Evolutionary conservation across 345 rosid species (phyloP), one percentile per base, ranked within the genome.

Genomic region (Cardamine chenopodiifolia): DNA sequence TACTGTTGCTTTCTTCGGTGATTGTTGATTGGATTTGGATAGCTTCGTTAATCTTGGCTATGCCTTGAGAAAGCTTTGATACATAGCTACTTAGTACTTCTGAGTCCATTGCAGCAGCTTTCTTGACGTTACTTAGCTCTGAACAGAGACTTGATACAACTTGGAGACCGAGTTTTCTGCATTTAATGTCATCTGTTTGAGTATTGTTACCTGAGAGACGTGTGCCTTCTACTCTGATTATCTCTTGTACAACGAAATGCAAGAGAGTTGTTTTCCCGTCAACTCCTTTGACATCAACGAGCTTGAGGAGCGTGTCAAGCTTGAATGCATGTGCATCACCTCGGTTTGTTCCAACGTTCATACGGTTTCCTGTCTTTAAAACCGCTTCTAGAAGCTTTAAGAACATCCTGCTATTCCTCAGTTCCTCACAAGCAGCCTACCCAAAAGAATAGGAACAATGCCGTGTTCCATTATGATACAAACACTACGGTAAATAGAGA

Each of bases 281-380:
- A 13, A 90, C 92, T 18, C 97, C 98, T 89, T 92, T 92, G 63
- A 95, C 94, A 70, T 95, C 97, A 35, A 83, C 94, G 4, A 95
- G 97, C 86, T 95, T 95, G 71, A 95, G 92, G 7, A 95, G 96
- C 0, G 99, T 95, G 71, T 95, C 99, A 3, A 95, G 99, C 88
- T 95, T 95, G 82, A 95, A 95, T 6, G 99, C 99, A 19, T 84
- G 98, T 15, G 98, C 99, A 78, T 90, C 99, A 2, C 98, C 99
- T 13, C 98, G 97, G 79, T 95, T 92, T 37, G 99, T 95, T 49
- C 99, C 99, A 42, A 92, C 92, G 49, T 95, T 95, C 99, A 95
- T 95, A 34, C 99, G 92, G 85, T 95, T 95, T 62, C 99, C 99
- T 3, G 99, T 95, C 84, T 92, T 95, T 68, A 95, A 90, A 26